Evolutionary conservation across 202 grass and related monocot species (phyloP).

Genomic region (Schoenoplectus tabernaemontani): DNA sequence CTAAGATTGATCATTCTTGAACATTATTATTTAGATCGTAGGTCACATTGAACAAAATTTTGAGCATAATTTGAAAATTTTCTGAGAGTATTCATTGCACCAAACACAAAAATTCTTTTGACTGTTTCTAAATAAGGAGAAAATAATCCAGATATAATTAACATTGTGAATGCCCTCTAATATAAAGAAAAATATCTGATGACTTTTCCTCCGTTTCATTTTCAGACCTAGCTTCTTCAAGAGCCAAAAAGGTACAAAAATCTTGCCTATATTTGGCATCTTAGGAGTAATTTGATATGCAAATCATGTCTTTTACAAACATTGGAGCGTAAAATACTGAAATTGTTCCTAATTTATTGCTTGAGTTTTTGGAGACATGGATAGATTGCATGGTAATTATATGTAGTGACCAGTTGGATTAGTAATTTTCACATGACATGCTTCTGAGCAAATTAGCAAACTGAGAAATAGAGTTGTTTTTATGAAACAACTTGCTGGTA

Average conservation of each 20-base stretch:
- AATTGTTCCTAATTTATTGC: neutral
- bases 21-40: neutral
- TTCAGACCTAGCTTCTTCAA: conserved; percentile 23
- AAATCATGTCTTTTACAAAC: neutral
- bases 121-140: neutral
- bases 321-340: neutral
- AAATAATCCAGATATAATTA: neutral
- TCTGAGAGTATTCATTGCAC: neutral
- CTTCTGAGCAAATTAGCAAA: neutral
- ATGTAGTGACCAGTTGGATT: neutral
- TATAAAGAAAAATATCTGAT: neutral
- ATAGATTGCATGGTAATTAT: neutral
- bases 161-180: neutral
- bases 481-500: neutral
- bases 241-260: conserved; percentile 19
- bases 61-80: neutral
- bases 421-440: neutral
- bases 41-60: neutral
- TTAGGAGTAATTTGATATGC: neutral
- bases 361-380: neutral
- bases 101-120: neutral
- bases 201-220: conserved; percentile 13
- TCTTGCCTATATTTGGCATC: neutral
- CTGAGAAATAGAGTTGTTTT: neutral
- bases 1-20: neutral